Evolutionary conservation across 2,329 filamentous ascomycete genomes (phyloP).

Genomic region (Sporothrix phasma): DNA sequence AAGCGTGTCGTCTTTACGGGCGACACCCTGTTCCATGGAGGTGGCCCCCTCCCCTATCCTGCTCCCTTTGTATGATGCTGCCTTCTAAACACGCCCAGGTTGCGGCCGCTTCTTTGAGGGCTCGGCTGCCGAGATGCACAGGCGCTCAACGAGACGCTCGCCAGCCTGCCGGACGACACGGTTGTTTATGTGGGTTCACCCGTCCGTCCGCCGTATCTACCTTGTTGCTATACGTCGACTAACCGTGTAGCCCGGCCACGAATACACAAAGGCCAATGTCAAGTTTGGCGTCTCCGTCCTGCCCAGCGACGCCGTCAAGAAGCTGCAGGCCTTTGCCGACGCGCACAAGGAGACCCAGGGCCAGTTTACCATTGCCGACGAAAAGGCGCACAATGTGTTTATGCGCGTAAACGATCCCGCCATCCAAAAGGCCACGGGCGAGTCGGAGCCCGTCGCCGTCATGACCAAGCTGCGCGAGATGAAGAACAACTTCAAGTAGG

Average conservation of each 20-base stretch:
- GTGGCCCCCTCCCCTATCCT: conserved; percentile 31
- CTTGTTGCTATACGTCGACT: background rate
- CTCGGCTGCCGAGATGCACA: conserved; percentile 81
- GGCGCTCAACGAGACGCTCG: conserved; percentile 79
- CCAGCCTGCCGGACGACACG: conserved; percentile 75
- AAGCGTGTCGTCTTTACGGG: conserved; percentile 82
- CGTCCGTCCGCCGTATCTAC: background rate
- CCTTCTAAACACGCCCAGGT: conserved; percentile 37
- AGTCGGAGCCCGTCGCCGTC: conserved; percentile 69
- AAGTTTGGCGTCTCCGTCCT: conserved; percentile 73
- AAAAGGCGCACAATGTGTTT: conserved; percentile 96
- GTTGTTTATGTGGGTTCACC: conserved; percentile 63
- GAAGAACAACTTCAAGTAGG: conserved; percentile 67
- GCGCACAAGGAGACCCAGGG: conserved; percentile 83
- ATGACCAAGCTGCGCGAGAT: conserved; percentile 80
- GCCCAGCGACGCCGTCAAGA: conserved; percentile 65
- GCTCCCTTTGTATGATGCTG: background rate
- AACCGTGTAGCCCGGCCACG: conserved; percentile 66
- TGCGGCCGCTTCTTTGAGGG: conserved; percentile 97
- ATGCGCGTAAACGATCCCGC: conserved; percentile 76
- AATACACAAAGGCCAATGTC: conserved; percentile 96
- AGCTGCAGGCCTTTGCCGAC: conserved; percentile 65
- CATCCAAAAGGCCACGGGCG: conserved; percentile 74
- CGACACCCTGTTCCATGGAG: conserved; percentile 90
- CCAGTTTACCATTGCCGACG: conserved; percentile 91